Base-by-base conservation (phyloP, 2,329 filamentous ascomycete genomes). In the Aspergillus tamarii region DNA sequence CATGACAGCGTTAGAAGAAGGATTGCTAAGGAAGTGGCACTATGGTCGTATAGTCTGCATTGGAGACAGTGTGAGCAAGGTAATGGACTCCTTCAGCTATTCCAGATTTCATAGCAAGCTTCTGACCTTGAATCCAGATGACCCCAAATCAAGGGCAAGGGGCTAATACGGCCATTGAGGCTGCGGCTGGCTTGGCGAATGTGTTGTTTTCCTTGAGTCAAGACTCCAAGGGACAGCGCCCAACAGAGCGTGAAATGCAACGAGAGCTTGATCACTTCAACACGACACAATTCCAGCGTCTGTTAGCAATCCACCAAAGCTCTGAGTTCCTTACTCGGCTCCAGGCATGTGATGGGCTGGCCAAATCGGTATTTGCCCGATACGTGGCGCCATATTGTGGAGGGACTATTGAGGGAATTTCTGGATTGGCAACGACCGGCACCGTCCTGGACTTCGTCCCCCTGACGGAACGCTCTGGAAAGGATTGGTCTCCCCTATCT, bases 111-210 rank as follows among this genome's bases (percentile, higher is more conserved):
- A 32, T 30, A 14, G 9, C 5, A 28, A 19, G 3, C 7, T 5
- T 1, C 46, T 60, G 34, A 60, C 21, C 5, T 41, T 30, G 52
- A 36, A 34, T 57, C 5, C 28, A 75, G 73, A 72, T 79, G 74
- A 76, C 75, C 9, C 71, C 73, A 1, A 78, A 77, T 43, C 58
- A 70, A 19, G 79, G 79, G 10, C 78, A 80, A 68, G 79, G 80
- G 0, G 80, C 76, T 19, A 82, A 81, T 64, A 72, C 69, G n/a
- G 78, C 78, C 1, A 79, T 81, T 19, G 79, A 82, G 65, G 74
- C 73, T 58, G 78, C 74, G 3, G 78, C 78, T 6, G 68, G 69
- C 11, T 66, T 80, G 4, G 71, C 76, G 12, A 78, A 78, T 41
- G 65, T 69, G 12, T 64, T 80, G 5, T 50, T 72, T 34, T 52